Evolutionary conservation across 345 rosid species (phyloP), one percentile per base, ranked within the genome.

Genomic region (Turritis glabra): DNA sequence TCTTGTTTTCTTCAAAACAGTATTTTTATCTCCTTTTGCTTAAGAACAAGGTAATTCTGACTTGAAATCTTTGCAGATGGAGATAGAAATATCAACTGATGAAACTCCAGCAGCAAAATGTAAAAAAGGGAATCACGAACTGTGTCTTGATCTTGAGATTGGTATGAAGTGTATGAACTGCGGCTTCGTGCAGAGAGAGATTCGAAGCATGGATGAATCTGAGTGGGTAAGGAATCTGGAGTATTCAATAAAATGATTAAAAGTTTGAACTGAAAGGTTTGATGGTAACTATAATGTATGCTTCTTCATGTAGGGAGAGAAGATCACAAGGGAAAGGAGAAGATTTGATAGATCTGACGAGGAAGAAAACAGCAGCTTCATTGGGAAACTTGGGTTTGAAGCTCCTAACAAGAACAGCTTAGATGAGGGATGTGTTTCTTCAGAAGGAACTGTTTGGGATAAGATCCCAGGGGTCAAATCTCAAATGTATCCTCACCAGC

Each of bases 381-480:
- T 15, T 18, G 65, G 21, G 33, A 35, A 12, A 15, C 68, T 62
- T 69, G 71, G 72, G 15, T 35, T 78, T 43, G 69, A 65, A 43
- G 35, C 11, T 17, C 48, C 23, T 54, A 68, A 8, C 73, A 64
- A 47, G 59, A 41, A 15, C 78, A 52, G 37, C 19, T 51, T 29
- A 32, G 50, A 6, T 74, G 67, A 5, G 7, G 69, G 41, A 5
- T 11, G 44, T 73, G 79, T 54, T 33, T 12, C 57, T 3, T 61
- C 57, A 48, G 66, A 58, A 50, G 92, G 88, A 43, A 87, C 91
- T 0, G 94, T 90, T 33, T 90, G 91, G 96, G 84, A 84, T 65
- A 69, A 83, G 67, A 81, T 92, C 40, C 96, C 96, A 53, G 87
- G 86, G n/a, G 58, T 77, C 1, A 73, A 64, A 18, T 79, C 69